Percentiles rank a stretch among this genome's conserved stretches.
These are phyloP conservation scores for Rhodotorula sp. DNA, from an alignment of 1,284 basidiomycete genomes.

Conservation along the genomic window DNA sequence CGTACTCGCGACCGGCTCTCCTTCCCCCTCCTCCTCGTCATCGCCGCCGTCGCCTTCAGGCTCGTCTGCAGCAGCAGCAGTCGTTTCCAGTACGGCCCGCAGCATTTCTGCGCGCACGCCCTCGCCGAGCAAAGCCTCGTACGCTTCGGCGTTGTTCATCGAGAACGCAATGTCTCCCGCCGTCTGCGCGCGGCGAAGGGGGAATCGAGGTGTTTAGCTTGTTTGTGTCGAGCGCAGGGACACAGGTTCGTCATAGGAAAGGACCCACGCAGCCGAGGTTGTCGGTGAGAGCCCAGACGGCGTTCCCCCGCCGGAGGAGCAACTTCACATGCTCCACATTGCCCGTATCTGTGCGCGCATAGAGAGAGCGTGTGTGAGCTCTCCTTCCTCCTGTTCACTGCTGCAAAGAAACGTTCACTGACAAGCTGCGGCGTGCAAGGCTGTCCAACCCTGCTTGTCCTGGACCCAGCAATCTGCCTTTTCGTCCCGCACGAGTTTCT, in stretches of 20 bases:
- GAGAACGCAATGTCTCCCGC: conserved; percentile 86
- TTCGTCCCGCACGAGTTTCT: conserved; percentile 10
- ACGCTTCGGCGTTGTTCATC: conserved; percentile 70
- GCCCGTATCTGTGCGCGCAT: conserved; percentile 25
- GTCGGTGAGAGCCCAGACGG: conserved; percentile 75
- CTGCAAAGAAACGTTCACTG: conserved; percentile 1
- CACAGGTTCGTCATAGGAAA: too few species aligned
- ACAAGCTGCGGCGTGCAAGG: conserved; percentile 79
- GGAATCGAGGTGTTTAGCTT: background rate
- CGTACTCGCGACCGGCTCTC: background rate
- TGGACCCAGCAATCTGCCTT: conserved; percentile 91
- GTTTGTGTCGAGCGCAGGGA: background rate
- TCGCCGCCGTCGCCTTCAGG: background rate
- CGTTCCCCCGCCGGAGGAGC: conserved; percentile 71
- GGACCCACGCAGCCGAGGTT: conserved; percentile 40
- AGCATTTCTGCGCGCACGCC: conserved; percentile 67
- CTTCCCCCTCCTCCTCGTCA: background rate
- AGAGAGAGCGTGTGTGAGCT: background rate
- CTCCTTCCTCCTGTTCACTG: background rate
- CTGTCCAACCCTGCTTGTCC: conserved; percentile 75
- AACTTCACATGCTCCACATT: conserved; percentile 57
- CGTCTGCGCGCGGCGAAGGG: conserved; percentile 55
- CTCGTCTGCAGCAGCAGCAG: background rate
- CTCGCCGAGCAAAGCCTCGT: conserved; percentile 74
- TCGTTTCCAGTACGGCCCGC: conserved; percentile 42